Evolutionary conservation across 345 rosid genomes (phyloP), one percentile per base, ranked within the genome.

Genomic region (Linum lewisii): DNA sequence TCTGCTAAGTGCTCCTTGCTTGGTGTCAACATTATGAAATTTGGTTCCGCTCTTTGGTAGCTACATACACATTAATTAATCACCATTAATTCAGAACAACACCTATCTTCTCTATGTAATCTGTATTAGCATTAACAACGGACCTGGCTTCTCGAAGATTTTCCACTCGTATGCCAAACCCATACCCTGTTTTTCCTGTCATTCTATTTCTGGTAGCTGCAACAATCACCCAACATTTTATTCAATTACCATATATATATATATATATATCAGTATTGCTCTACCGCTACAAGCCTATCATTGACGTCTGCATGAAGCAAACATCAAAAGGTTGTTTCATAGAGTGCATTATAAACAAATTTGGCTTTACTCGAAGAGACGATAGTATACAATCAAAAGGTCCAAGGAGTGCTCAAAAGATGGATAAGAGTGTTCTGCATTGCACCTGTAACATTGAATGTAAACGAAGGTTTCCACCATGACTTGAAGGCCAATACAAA

Each of bases 391-490:
- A n/a, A n/a, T n/a, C n/a, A n/a, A n/a, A n/a, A n/a, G n/a, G n/a
- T n/a, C n/a, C n/a, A 26, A 26, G 32, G 32, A 26, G 32, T 26
- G 32, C n/a, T n/a, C n/a, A n/a, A n/a, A 38, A 38, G 45, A 38
- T 5, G 16, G 45, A 15, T 38, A 38, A 13, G 16, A 38, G 15
- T 8, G 14, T 38, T 38, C 15, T 38, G 45, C 45, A 6, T 5
- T 58, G 54, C 61, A 88, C 93, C 92, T 69, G 96, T 84, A 70
- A 86, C 60, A 70, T 73, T 83, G 79, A 86, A 88, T 32, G 95
- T 79, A 37, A 88, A 92, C 7, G 98, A 75, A 24, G 96, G 96
- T 72, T 86, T 86, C 98, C 95, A 92, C 98, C 98, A 92, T 8
- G 95, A 92, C 82, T 88, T 92, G 76, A 88, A 84, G 54, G 95